A percentile compares a stretch with the other conserved stretches of the same genome.
Conservation (phyloP, 75 land plant species). For the Pseudotsuga menziesii region DNA sequence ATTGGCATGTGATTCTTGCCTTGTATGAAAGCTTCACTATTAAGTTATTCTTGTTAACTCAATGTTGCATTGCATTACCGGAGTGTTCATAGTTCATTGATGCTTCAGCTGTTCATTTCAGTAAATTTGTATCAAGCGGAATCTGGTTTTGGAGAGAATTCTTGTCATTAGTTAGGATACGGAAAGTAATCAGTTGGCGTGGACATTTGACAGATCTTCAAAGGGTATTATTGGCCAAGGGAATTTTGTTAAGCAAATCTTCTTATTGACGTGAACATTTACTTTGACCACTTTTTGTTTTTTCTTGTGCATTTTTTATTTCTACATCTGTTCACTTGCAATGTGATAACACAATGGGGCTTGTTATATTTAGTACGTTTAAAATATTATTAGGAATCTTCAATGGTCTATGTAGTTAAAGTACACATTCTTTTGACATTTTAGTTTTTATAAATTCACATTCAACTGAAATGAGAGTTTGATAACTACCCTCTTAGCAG, state of each 20-base stretch:
- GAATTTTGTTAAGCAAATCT: neutral
- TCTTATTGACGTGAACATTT: neutral
- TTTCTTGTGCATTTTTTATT: neutral
- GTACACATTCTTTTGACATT: no score
- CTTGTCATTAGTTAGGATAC: neutral
- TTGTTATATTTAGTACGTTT: neutral
- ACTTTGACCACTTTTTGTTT: neutral
- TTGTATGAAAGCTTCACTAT: neutral
- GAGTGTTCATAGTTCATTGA: neutral
- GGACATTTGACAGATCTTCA: no score
- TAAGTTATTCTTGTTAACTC: neutral
- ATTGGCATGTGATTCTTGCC: neutral
- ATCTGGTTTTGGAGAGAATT: neutral
- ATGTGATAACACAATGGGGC: neutral
- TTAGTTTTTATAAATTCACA: no score
- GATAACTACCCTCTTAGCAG: no score
- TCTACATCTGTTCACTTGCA: neutral
- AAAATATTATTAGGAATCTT: no score
- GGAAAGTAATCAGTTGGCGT: neutral
- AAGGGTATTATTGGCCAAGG: neutral
- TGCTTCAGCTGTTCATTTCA: neutral
- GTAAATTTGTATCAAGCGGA: neutral
- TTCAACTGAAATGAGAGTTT: no score
- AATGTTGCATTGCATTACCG: neutral
- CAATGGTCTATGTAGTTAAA: no score